Evolutionary conservation across 2,329 filamentous ascomycete genomes (phyloP).

Genomic region (Scedosporium boydii): DNA sequence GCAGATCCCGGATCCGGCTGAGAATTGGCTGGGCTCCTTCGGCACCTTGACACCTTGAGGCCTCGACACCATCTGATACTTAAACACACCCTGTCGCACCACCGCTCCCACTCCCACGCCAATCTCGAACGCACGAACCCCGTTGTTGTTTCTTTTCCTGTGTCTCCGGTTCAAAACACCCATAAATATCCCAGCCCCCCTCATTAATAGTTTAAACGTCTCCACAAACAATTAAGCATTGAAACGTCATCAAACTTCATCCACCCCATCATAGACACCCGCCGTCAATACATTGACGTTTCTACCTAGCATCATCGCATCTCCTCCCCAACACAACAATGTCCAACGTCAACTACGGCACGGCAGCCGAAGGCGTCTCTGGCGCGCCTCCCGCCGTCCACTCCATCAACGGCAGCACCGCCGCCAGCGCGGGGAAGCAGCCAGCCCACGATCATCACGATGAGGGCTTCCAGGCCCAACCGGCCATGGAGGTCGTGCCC

Average conservation of each 20-base stretch:
- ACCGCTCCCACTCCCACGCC: background rate
- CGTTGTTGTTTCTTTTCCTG: background rate
- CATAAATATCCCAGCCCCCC: background rate
- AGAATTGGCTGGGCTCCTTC: background rate
- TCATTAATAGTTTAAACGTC: no score
- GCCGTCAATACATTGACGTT: no score
- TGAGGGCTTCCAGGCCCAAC: conserved; percentile 39
- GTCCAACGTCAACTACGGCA: conserved; percentile 1
- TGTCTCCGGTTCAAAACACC: background rate
- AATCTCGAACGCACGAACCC: background rate
- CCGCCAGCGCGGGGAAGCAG: background rate
- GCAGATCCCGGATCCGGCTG: background rate
- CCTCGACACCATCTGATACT: background rate
- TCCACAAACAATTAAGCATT: no score
- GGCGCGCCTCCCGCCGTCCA: background rate
- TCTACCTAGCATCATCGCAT: background rate
- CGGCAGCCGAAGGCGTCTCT: background rate
- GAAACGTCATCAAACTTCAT: no score
- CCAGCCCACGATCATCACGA: background rate
- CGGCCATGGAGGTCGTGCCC: conserved; percentile 64
- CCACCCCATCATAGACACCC: no score
- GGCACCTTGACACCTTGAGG: background rate
- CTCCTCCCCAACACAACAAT: background rate
- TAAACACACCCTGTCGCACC: background rate
- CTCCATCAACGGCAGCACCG: conserved; percentile 1